Conservation (phyloP, 169 alveolate genomes). For the Plasmodium vivax region DNA sequence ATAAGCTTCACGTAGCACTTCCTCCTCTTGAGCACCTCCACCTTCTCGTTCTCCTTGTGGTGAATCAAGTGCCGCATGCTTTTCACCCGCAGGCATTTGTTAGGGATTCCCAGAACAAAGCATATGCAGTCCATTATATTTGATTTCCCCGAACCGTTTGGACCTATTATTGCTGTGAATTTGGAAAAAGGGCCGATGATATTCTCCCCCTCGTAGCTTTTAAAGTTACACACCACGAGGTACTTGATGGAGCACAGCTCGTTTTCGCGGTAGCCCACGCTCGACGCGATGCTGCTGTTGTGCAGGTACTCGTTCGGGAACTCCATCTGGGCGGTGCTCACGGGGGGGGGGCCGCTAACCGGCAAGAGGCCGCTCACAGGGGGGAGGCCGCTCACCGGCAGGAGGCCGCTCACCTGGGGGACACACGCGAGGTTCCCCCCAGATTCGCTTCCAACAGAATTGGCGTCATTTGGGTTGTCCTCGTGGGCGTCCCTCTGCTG, state of each 20-base stretch:
- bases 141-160: conserved; percentile 94
- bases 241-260: conserved; percentile 72
- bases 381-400: not conserved
- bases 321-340: not conserved
- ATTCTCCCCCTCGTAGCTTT: conserved; percentile 93
- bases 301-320: conserved; percentile 16
- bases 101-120: conserved; percentile 89
- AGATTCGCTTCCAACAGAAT: not conserved
- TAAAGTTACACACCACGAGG: conserved; percentile 85
- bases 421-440: not conserved
- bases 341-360: not conserved
- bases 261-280: not conserved
- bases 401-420: not conserved
- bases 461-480: not conserved
- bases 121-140: conserved; percentile 91
- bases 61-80: conserved; percentile 91
- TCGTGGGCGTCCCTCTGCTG: not conserved
- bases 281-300: conserved; percentile 7
- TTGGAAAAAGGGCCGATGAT: conserved; percentile 89
- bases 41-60: conserved; percentile 82
- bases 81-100: conserved; percentile 88
- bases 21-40: conserved; percentile 62
- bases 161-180: conserved; percentile 94
- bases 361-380: not conserved
- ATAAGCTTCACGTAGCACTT: conserved; percentile 84